Base-by-base conservation (phyloP, 208 protist genomes). In the Plasmodiophora brassicae region DNA sequence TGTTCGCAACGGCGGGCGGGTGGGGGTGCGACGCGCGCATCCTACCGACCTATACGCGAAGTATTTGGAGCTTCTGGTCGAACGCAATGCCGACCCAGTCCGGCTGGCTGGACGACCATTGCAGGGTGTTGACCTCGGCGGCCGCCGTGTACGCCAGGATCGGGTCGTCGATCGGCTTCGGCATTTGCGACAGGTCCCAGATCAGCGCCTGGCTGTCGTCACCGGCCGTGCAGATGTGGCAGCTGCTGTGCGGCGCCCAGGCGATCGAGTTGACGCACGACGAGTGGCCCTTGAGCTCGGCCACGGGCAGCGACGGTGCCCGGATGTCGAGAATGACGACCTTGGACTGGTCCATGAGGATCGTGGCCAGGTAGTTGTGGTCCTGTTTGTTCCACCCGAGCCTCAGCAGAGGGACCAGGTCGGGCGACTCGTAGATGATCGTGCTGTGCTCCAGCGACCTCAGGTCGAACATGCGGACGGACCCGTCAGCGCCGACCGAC, bases 401-500 rank as follows among this genome's bases (percentile, higher is more conserved):
- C 1, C 98, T 93, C 8, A 99, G 92, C 22, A 99, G 93, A 20
- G 98, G 96, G 35, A 92, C 93, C 0, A 96, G 91, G 0, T 96
- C 92, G 0, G 88, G 88, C 8, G 93, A 96, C 90, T 99, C 98
- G 88, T 99, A 99, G 28, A 99, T 93, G 90, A 99, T 98, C 0
- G 97, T 99, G 35, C 95, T 98, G 92, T 98, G 97, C 85, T 99
- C 97, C 87, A 99, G 95, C 8, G 20, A 35, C 14, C 84, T 89
- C 0, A 88, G 54, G 91, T 99, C 98, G 93, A 99, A 99, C 90
- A 98, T 94, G 78, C 98, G 95, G 0, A 99, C 93, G 8, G 97
- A 98, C 50, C 97, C 98, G 88, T 99, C 98, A n/a, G 97, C 97
- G 57, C 97, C 96, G 46, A 97, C 98, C 45, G 96, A 98, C 1